Base-by-base conservation (phyloP, 331 rosid genomes). In the Pyracantha coccinea region DNA sequence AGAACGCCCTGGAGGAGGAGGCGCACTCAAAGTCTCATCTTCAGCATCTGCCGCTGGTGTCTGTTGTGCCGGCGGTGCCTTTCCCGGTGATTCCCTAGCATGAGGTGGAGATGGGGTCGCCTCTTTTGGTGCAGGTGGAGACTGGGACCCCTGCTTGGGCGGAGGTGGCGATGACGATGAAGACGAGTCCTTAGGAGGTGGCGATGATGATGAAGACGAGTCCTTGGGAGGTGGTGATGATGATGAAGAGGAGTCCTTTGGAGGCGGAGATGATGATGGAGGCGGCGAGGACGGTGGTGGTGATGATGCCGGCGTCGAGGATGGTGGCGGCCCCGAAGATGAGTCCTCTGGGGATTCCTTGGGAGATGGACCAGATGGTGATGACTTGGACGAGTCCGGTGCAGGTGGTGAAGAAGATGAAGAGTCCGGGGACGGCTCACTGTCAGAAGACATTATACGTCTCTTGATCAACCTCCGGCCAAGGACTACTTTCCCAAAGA, bases 401-500 rank as follows among this genome's bases (percentile, higher is more conserved):
- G 80, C 31, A 17, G 81, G 14, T 24, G 89, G 45, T 4, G 73
- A 24, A 38, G 82, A 54, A 19, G 90, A 54, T 8, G 47, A 61
- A 58, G 84, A 71, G 32, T 58, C 68, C 17, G 87, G 69, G 23
- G 86, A 80, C 29, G 85, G 74, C 76, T 84, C 17, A 58, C 74
- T 59, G 58, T 75, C 44, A 27, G 86, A 69, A 78, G 92, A 75
- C 93, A 86, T 89, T 82, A 28, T 84, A 70, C 64, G 76, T 73
- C 35, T 80, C 86, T 29, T 28, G 23, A 80, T 74, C 63, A 87
- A 86, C 75, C 84, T 90, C 91, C 88, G 82, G 88, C 91, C 66
- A 63, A 76, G 65, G 44, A 44, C 52, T 23, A 44, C 19, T 38
- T 58, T 23, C 29, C 54, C 54, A 15, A 62, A 55, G 21, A 60